Evolutionary conservation across 2,329 filamentous ascomycete species (phyloP).

Genomic region (Xylaria sp.): DNA sequence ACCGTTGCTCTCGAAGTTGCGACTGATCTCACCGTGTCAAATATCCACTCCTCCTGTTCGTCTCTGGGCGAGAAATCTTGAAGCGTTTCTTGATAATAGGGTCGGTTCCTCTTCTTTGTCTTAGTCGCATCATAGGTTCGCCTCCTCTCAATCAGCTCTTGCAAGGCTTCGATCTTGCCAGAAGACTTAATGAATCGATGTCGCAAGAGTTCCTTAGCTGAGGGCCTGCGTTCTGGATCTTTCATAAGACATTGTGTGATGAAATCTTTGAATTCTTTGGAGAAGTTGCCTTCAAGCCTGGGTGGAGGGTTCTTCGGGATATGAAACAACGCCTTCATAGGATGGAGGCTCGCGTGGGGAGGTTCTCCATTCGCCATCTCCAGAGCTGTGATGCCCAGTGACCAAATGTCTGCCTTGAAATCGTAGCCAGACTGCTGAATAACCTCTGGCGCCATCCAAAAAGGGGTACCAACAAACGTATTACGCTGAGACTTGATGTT

Average conservation of each 20-base stretch:
- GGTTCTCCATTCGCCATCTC: constrained; percentile 89
- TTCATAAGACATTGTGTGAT: constrained; percentile 89
- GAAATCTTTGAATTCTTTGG: constrained; percentile 93
- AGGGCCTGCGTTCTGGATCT: constrained; percentile 82
- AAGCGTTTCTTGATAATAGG: constrained; percentile 93
- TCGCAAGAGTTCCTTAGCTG: constrained; percentile 83
- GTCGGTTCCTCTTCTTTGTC: constrained; percentile 71
- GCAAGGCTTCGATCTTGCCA: constrained; percentile 84
- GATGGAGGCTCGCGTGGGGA: constrained; percentile 83
- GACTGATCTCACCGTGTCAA: constrained; percentile 87
- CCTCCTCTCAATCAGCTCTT: constrained; percentile 83
- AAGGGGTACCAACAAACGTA: constrained; percentile 96
- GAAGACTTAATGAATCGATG: constrained; percentile 88
- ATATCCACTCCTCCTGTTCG: constrained; percentile 89
- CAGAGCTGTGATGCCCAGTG: constrained; percentile 87
- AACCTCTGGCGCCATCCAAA: constrained; percentile 96
- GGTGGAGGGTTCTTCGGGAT: constrained; percentile 90
- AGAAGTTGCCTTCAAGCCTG: constrained; percentile 82
- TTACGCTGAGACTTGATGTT: constrained; percentile 98
- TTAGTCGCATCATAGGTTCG: constrained; percentile 81
- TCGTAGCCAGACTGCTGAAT: constrained; percentile 85
- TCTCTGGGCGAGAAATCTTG: constrained; percentile 69
- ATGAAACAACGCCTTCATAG: constrained; percentile 91
- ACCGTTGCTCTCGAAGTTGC: constrained; percentile 60
- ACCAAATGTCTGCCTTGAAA: constrained; percentile 95